Conservation (phyloP, 805 yeast species). For the Saturnispora dispora region DNA sequence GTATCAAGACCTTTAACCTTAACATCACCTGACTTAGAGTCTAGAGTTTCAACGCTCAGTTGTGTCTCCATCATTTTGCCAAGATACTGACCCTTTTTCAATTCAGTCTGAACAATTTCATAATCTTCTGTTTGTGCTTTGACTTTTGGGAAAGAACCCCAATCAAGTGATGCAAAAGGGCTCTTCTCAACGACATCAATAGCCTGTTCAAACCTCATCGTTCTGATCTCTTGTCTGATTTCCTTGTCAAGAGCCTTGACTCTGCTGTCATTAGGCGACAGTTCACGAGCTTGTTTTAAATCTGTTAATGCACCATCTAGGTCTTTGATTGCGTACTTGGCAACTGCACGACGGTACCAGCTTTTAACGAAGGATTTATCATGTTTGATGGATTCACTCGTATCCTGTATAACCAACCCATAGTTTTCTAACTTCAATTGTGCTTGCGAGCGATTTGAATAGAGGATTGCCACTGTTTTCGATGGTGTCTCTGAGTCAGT, state of each 20-base stretch:
- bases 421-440: conserved; percentile 78
- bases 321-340: conserved; percentile 65
- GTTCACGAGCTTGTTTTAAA: conserved; percentile 50
- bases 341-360: conserved; percentile 79
- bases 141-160: conserved; percentile 41
- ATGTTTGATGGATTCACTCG: conserved; percentile 57
- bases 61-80: conserved; percentile 42
- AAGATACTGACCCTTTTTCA: conserved; percentile 30
- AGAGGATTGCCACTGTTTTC: conserved; percentile 43
- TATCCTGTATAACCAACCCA: conserved; percentile 77
- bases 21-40: conserved; percentile 21
- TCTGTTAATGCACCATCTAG: conserved; percentile 67
- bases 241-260: conserved; percentile 56
- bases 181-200: conserved; percentile 61
- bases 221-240: conserved; percentile 56
- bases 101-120: conserved; percentile 23
- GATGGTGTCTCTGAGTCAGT: conserved; percentile 1
- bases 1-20: conserved; percentile 34
- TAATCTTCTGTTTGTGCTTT: conserved; percentile 36
- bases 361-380: conserved; percentile 68
- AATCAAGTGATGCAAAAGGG: conserved; percentile 40
- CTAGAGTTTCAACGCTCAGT: conserved; percentile 34
- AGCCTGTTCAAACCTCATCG: conserved; percentile 76
- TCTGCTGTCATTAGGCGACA: conserved; percentile 58
- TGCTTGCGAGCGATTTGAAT: conserved; percentile 84